Conservation (phyloP, 2,329 filamentous ascomycete species). For the Aaosphaeria pasadenensis region DNA sequence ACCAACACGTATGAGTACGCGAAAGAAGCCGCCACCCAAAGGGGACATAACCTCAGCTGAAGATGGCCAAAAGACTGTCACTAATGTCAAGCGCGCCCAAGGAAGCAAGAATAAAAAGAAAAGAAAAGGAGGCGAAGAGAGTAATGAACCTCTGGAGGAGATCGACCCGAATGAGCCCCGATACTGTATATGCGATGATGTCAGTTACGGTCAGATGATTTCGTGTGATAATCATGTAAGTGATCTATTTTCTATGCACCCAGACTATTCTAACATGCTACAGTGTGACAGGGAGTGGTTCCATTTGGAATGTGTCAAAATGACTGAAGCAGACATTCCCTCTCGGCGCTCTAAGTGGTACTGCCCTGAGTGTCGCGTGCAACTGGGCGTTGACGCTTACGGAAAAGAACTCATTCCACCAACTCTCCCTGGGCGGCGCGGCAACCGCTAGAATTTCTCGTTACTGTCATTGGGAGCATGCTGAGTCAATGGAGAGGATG, state of each 20-base stretch:
- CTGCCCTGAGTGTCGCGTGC: slow-evolving; percentile 65
- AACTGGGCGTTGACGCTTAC: slow-evolving; percentile 27
- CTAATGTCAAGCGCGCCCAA: slow-evolving; percentile 66
- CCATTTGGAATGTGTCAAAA: slow-evolving; percentile 72
- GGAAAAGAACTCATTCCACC: slow-evolving; percentile 33
- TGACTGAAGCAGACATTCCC: slow-evolving; percentile 59
- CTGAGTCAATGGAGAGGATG: slow-evolving; percentile 31
- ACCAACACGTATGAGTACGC: slow-evolving; percentile 44
- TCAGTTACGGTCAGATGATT: slow-evolving; percentile 82
- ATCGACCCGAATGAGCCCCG: slow-evolving; percentile 73
- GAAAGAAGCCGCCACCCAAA: slow-evolving; percentile 70
- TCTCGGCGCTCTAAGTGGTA: slow-evolving; percentile 79
- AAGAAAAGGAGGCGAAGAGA: slow-evolving; percentile 38
- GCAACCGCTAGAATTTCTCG: slow-evolving; percentile 29
- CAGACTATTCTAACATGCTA: slow-evolving; percentile 13
- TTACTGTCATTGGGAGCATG: slow-evolving; percentile 15
- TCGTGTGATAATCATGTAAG: slow-evolving; percentile 71
- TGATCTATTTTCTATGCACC: neutral
- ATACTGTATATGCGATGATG: slow-evolving; percentile 76
- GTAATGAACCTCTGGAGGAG: slow-evolving; percentile 26
- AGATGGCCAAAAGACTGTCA: slow-evolving; percentile 61
- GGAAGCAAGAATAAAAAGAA: slow-evolving; percentile 45
- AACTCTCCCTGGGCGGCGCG: slow-evolving; percentile 28
- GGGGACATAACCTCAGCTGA: slow-evolving; percentile 64
- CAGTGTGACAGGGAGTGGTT: slow-evolving; percentile 84